Evolutionary conservation across 2,329 filamentous ascomycete genomes (phyloP).

Genomic region (Phialocephala sp.): DNA sequence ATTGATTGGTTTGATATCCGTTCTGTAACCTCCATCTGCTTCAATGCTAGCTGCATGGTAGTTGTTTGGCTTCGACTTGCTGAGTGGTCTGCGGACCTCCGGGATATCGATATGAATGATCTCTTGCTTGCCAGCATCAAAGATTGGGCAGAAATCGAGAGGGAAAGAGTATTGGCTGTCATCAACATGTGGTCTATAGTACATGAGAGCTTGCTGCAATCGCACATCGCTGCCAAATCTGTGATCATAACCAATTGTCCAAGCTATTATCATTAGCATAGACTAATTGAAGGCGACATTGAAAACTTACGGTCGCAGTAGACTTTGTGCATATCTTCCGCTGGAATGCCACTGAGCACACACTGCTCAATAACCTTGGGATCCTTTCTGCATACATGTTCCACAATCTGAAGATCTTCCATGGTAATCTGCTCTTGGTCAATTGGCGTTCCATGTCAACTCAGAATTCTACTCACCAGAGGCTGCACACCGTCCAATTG

Average conservation of each 20-base stretch:
- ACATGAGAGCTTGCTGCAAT: conserved; percentile 93
- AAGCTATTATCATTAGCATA: conserved; percentile 57
- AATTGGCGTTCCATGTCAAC: conserved; percentile 19
- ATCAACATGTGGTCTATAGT: conserved; percentile 85
- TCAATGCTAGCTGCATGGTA: conserved; percentile 79
- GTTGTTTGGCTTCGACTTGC: conserved; percentile 74
- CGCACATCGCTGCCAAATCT: conserved; percentile 80
- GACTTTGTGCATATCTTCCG: conserved; percentile 89
- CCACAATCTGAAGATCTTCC: conserved; percentile 85
- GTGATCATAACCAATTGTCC: conserved; percentile 95
- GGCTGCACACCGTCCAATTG: conserved; percentile 79
- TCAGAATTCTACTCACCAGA: conserved; percentile 59
- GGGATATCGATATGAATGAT: conserved; percentile 68
- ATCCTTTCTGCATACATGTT: conserved; percentile 76
- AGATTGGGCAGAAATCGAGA: conserved; percentile 93
- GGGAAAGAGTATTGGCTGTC: conserved; percentile 91
- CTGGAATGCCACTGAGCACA: conserved; percentile 77
- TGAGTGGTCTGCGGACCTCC: conserved; percentile 75
- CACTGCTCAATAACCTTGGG: conserved; percentile 92
- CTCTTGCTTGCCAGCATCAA: conserved; percentile 77
- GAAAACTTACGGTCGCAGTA: conserved; percentile 78
- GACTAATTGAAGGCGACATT: neutral
- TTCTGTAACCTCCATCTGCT: conserved; percentile 75
- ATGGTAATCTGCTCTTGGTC: conserved; percentile 72
- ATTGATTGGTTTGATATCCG: conserved; percentile 82